Conservation (phyloP, 257 asterid species). For the Salvia splendens region DNA sequence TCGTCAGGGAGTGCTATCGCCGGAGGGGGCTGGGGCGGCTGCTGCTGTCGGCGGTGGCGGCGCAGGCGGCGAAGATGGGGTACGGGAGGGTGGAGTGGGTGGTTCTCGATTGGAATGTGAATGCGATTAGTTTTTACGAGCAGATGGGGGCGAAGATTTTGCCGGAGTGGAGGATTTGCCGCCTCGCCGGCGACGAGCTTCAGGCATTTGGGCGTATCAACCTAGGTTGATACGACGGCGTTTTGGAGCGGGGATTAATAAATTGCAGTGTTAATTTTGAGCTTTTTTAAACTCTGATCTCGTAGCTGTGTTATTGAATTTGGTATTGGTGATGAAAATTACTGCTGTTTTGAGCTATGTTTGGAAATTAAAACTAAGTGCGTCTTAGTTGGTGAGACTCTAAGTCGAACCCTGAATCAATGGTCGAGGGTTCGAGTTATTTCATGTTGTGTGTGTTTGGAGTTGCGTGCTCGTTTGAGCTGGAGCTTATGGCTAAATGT, state of each 20-base stretch:
- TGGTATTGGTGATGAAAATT: not conserved
- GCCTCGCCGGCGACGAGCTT: slow-evolving; percentile 74
- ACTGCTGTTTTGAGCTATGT: not conserved
- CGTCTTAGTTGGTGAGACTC: too few species aligned
- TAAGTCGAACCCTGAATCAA: too few species aligned
- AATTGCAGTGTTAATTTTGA: too few species aligned
- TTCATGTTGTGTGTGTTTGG: too few species aligned
- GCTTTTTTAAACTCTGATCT: too few species aligned
- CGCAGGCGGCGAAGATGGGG: slow-evolving; percentile 89
- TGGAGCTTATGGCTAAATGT: too few species aligned
- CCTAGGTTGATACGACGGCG: slow-evolving; percentile 35
- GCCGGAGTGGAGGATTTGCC: slow-evolving; percentile 84
- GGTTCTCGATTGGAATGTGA: slow-evolving; percentile 82
- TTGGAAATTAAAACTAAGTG: too few species aligned
- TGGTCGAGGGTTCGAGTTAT: too few species aligned
- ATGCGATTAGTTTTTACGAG: slow-evolving; percentile 78
- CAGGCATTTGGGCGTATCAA: slow-evolving; percentile 51
- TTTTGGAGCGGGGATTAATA: not conserved
- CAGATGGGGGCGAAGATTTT: slow-evolving; percentile 76
- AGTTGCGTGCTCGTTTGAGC: too few species aligned
- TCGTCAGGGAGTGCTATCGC: slow-evolving; percentile 81
- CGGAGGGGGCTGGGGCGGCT: slow-evolving; percentile 76
- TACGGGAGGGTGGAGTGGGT: slow-evolving; percentile 95
- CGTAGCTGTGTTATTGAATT: not conserved
- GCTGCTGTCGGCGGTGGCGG: slow-evolving; percentile 74